Conservation (phyloP, 164 flowering plant genomes). For the Vitis cinerea region DNA sequence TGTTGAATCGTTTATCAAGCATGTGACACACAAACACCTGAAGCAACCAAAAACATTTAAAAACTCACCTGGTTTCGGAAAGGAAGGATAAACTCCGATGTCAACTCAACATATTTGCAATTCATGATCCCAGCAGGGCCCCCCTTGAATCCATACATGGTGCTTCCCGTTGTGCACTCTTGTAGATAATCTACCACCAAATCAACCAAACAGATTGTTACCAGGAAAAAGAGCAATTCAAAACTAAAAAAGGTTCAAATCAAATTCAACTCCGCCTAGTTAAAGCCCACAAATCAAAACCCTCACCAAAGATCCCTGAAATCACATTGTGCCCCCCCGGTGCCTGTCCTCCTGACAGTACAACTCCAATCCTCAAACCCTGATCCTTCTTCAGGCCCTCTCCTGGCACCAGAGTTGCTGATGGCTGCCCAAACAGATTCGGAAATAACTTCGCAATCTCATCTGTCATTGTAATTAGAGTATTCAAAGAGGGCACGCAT, state of each 20-base stretch:
- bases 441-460: slow-evolving; percentile 96
- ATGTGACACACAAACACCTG: no score
- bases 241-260: no score
- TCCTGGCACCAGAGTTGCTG: slow-evolving; percentile 65
- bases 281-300: not conserved
- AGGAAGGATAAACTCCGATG: slow-evolving; percentile 73
- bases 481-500: not conserved
- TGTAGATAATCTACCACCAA: slow-evolving; percentile 75
- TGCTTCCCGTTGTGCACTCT: slow-evolving; percentile 71
- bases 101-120: slow-evolving; percentile 77
- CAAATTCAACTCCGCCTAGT: no score
- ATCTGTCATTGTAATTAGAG: slow-evolving; percentile 31
- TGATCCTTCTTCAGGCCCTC: slow-evolving; percentile 26
- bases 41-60: not conserved
- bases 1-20: no score
- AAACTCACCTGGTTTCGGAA: slow-evolving; percentile 84
- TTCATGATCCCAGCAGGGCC: slow-evolving; percentile 99
- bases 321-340: slow-evolving; percentile 99
- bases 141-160: slow-evolving; percentile 84
- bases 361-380: slow-evolving; percentile 88
- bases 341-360: slow-evolving; percentile 98
- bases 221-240: no score
- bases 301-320: slow-evolving; percentile 80
- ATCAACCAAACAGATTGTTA: no score
- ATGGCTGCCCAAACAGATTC: slow-evolving; percentile 79